Conservation (phyloP, 306 rosid species). For the Casuarina cunninghamiana region DNA sequence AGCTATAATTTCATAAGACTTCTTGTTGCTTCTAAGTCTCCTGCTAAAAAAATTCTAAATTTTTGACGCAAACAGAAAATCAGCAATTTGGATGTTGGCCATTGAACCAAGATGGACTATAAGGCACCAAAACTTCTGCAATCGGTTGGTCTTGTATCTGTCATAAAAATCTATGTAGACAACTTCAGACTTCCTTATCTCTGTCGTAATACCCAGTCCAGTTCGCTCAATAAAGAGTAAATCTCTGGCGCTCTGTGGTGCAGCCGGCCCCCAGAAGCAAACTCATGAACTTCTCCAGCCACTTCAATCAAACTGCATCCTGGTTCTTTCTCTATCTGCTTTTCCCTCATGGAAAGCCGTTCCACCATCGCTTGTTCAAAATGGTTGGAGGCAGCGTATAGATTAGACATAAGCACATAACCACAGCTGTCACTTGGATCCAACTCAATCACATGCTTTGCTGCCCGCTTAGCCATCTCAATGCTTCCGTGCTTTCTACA, state of each 20-base stretch:
- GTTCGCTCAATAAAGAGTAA: conserved; percentile 48
- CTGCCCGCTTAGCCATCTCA: conserved; percentile 64
- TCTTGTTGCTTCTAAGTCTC: background rate
- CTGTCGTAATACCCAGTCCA: conserved; percentile 23
- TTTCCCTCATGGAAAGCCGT: conserved; percentile 66
- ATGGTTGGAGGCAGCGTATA: conserved; percentile 50
- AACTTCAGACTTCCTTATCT: conserved; percentile 4
- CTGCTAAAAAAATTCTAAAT: background rate
- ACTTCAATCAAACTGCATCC: conserved; percentile 87
- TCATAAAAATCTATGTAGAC: too few species aligned
- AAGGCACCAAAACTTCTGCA: too few species aligned
- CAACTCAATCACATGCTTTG: conserved; percentile 50
- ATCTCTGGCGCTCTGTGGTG: conserved; percentile 68
- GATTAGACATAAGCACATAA: conserved; percentile 72
- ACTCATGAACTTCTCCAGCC: conserved; percentile 75
- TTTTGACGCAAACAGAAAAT: background rate
- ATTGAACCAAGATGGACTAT: background rate
- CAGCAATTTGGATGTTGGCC: conserved; percentile 3
- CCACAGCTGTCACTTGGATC: conserved; percentile 67
- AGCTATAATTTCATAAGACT: background rate
- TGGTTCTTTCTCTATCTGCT: conserved; percentile 66
- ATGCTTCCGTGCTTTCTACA: conserved; percentile 64
- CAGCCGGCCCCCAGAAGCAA: conserved; percentile 64
- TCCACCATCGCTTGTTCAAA: conserved; percentile 64
- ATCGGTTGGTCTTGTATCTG: too few species aligned